A percentile compares a stretch with the other conserved stretches of the same genome.
These are phyloP conservation scores for Suillus decipiens DNA, from an alignment of 768 basidiomycete genomes.

Conservation along the genomic window DNA sequence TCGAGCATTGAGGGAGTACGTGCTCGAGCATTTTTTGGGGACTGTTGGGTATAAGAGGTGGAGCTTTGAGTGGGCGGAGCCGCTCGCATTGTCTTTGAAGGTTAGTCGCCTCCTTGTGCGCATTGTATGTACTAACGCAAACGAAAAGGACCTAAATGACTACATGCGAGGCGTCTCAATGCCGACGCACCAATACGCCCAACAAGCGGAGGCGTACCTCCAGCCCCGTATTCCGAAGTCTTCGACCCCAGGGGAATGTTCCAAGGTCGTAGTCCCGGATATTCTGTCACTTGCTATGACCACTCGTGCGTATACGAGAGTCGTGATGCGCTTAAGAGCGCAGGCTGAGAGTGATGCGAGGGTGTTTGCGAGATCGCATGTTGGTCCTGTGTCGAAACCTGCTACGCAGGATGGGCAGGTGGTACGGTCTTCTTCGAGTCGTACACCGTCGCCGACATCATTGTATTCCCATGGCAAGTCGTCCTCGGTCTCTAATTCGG, in stretches of 20 bases:
- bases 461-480: slow-evolving; percentile 29
- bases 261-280: slow-evolving; percentile 39
- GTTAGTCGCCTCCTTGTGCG: slow-evolving; percentile 37
- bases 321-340: slow-evolving; percentile 73
- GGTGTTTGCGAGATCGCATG: slow-evolving; percentile 19
- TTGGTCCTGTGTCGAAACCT: slow-evolving; percentile 7
- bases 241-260: slow-evolving; percentile 36
- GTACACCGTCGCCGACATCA: slow-evolving; percentile 64
- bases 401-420: slow-evolving; percentile 1
- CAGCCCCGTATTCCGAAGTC: slow-evolving; percentile 41
- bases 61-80: slow-evolving; percentile 56
- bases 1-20: slow-evolving; percentile 56
- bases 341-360: slow-evolving; percentile 69
- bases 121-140: slow-evolving; percentile 12
- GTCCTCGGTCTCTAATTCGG: slow-evolving; percentile 20
- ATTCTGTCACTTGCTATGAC: slow-evolving; percentile 59
- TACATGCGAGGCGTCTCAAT: slow-evolving; percentile 81
- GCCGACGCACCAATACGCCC: slow-evolving; percentile 71
- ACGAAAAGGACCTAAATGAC: slow-evolving; percentile 68
- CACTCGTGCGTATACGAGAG: slow-evolving; percentile 76
- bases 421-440: slow-evolving; percentile 43
- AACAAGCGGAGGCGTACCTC: slow-evolving; percentile 57
- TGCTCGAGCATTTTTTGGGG: slow-evolving; percentile 67
- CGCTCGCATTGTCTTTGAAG: slow-evolving; percentile 61
- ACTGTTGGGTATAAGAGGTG: slow-evolving; percentile 77